These are phyloP conservation scores for Populus simonii DNA, from an alignment of 345 rosid genomes.

Conservation along the genomic window DNA sequence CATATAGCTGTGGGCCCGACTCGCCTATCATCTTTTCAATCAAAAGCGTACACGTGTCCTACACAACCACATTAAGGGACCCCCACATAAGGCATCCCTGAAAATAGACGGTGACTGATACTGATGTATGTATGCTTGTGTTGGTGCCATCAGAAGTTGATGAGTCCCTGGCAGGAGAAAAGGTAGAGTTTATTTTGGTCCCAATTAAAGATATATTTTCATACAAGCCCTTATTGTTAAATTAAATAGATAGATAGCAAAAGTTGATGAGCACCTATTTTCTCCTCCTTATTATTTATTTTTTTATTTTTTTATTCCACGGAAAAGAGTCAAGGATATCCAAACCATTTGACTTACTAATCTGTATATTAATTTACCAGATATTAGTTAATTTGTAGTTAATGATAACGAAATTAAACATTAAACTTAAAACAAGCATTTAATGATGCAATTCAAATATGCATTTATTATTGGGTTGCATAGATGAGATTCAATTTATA, in stretches of 20 bases:
- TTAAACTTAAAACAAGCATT: too few species aligned
- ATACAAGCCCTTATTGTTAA: too few species aligned
- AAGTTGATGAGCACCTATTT: background rate
- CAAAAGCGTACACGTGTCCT: background rate
- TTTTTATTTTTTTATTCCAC: background rate
- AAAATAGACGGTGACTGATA: background rate
- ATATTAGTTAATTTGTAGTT: too few species aligned
- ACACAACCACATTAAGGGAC: background rate
- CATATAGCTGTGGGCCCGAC: background rate
- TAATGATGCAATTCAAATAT: too few species aligned
- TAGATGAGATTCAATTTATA: too few species aligned
- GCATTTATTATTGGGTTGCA: too few species aligned
- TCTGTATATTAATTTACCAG: too few species aligned
- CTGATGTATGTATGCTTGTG: background rate
- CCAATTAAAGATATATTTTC: background rate
- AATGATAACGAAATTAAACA: too few species aligned
- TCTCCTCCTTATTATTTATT: background rate
- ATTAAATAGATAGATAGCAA: too few species aligned
- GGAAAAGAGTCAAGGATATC: too few species aligned
- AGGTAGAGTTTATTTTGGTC: background rate
- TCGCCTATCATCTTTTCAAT: background rate
- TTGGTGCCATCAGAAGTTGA: background rate
- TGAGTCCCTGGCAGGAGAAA: background rate
- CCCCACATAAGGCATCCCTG: background rate
- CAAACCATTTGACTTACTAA: too few species aligned